Percentiles rank a stretch among this genome's conserved stretches.
phyloP scores from a whole-genome alignment of 2,329 filamentous ascomycete species.

The Claviceps spartinae region DNA sequence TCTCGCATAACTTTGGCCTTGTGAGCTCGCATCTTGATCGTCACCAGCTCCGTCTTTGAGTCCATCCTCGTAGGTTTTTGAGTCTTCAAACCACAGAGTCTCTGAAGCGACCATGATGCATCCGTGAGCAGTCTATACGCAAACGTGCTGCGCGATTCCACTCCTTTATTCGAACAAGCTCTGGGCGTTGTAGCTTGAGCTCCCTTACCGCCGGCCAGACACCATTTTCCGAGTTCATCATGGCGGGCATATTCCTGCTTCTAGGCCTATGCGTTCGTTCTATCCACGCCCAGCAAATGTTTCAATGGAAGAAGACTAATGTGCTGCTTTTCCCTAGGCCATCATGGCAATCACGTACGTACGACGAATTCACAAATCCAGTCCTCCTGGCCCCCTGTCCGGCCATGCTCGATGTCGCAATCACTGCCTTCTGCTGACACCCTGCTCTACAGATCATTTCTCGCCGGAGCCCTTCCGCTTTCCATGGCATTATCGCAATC shows the following conservation, averaged over 20 bases:
- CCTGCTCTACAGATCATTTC: slow-evolving; percentile 60
- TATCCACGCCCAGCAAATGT: neutral
- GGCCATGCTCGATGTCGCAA: neutral
- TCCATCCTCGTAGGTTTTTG: neutral
- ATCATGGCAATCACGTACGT: slow-evolving; percentile 45
- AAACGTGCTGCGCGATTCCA: neutral
- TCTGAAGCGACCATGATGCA: neutral
- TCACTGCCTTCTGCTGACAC: neutral
- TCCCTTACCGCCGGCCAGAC: neutral
- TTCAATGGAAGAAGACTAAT: neutral
- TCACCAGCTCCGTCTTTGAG: neutral
- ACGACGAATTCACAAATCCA: neutral
- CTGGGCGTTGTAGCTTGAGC: neutral
- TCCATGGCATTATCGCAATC: slow-evolving; percentile 78
- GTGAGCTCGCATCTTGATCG: neutral
- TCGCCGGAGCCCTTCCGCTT: slow-evolving; percentile 80
- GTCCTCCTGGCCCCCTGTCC: no score
- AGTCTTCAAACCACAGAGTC: neutral
- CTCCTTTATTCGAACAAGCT: neutral
- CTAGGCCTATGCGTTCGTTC: slow-evolving; percentile 27
- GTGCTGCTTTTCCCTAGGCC: slow-evolving; percentile 21
- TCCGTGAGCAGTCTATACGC: neutral
- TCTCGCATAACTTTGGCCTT: no score
- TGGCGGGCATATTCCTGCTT: slow-evolving; percentile 27
- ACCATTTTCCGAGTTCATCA: slow-evolving; percentile 10